Conservation (phyloP, 495 filamentous ascomycete genomes). For the Xylaria castorea region DNA sequence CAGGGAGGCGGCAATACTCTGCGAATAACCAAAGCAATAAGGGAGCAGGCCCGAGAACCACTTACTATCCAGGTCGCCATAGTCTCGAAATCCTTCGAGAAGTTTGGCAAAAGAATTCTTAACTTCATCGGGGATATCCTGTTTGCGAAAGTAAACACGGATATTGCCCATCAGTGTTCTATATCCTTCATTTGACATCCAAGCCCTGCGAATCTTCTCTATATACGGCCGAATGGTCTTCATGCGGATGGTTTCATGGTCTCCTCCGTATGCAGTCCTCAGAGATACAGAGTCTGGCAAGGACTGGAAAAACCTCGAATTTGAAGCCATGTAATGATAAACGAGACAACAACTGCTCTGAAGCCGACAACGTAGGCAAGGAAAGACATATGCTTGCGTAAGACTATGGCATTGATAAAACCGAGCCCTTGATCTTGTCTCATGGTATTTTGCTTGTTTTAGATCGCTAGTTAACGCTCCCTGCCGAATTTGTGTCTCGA, state of each 20-base stretch:
- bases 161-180: not conserved
- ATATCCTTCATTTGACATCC: not conserved
- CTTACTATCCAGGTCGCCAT: not conserved
- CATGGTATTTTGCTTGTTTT: not conserved
- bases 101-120: not conserved
- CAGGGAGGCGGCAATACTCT: not conserved
- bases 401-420: not conserved
- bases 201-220: constrained; percentile 1
- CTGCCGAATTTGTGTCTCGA: not conserved
- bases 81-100: not conserved
- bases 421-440: not conserved
- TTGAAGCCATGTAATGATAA: not conserved
- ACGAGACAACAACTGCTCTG: not conserved
- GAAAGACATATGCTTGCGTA: not conserved
- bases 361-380: not conserved
- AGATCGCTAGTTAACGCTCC: not conserved
- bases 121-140: not conserved
- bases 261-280: not conserved
- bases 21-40: not conserved
- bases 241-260: constrained; percentile 4
- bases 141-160: not conserved
- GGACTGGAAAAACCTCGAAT: not conserved
- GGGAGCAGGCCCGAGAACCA: not conserved
- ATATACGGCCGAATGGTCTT: not conserved
- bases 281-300: not conserved